Conservation (phyloP, 2,329 filamentous ascomycete genomes). For the Penicillium sp. region DNA sequence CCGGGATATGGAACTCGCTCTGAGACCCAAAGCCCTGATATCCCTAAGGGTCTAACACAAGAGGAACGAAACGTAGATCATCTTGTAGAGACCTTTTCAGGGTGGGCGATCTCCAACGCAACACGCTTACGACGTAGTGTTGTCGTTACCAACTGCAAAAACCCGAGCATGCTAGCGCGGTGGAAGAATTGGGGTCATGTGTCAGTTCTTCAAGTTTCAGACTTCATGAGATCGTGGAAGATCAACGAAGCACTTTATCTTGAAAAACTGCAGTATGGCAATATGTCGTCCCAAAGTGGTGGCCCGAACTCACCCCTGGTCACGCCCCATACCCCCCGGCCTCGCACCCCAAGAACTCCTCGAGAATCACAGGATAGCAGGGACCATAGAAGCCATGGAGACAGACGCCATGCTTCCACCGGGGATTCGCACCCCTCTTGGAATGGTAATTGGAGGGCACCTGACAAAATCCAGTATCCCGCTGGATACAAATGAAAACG, state of each 20-base stretch:
- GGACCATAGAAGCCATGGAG: no score
- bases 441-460: no score
- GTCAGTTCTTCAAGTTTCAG: neutral
- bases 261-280: neutral
- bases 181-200: constrained; percentile 21
- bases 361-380: no score
- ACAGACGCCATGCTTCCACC: no score
- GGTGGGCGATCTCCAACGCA: constrained; percentile 35
- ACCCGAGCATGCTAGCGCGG: neutral
- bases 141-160: constrained; percentile 20
- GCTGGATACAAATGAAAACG: no score
- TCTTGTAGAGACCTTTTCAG: constrained; percentile 40
- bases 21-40: constrained; percentile 21
- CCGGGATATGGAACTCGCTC: constrained; percentile 30
- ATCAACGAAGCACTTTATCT: neutral
- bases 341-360: no score
- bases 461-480: no score
- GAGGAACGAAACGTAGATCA: constrained; percentile 35
- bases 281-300: no score
- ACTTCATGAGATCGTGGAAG: constrained; percentile 7
- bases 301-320: no score
- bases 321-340: no score
- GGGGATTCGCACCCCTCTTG: no score
- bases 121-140: constrained; percentile 34
- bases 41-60: constrained; percentile 28